Evolutionary conservation across 176 grass and related monocot genomes (phyloP), one percentile per base, ranked within the genome.

Genomic region (Aegilops longissima): DNA sequence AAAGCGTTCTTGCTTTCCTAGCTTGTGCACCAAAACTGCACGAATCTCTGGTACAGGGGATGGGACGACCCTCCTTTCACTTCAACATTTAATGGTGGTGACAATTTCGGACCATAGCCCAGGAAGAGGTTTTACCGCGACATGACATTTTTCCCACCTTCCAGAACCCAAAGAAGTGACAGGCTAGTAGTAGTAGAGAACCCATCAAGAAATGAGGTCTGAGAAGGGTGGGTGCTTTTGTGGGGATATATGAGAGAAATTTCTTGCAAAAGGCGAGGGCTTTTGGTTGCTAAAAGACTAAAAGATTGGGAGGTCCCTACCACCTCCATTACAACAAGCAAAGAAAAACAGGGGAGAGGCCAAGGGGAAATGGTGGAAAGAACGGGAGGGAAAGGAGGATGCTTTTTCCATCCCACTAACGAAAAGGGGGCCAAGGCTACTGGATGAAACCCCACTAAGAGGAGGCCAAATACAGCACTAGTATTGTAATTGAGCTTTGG

Each of bases 221-320:
- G 39, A 39, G 59, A 9, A 13, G 2, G 73, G 33, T 14, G 10
- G 20, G n/a, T 64, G 58, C 73, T 38, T 83, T 84, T 66, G 8
- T 47, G 14, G 33, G 59, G 51, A 54, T 31, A 49, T 24, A 45
- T 80, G 66, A 80, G 81, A 89, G 82, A 86, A 86, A 82, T 90
- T 86, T 82, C 78, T 86, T 69, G 47, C 2, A 40, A 80, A 89
- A 80, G 69, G 58, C 5, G 24, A 68, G 77, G 61, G 24, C 59
- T 84, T 89, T 80, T 45, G 82, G 67, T 80, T 89, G 68, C 17
- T 65, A 85, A 88, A 89, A 88, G 67, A 85, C 17, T 65, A 85
- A 88, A 89, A 88, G 58, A 85, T 80, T 84, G 76, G 51, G 67
- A 67, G 82, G 69, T 45, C 82, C 82, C 68, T 67, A 89, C 82